Conservation (phyloP, 1,139 yeast genomes). For the Hemisphaericaspora xylanilytica region DNA sequence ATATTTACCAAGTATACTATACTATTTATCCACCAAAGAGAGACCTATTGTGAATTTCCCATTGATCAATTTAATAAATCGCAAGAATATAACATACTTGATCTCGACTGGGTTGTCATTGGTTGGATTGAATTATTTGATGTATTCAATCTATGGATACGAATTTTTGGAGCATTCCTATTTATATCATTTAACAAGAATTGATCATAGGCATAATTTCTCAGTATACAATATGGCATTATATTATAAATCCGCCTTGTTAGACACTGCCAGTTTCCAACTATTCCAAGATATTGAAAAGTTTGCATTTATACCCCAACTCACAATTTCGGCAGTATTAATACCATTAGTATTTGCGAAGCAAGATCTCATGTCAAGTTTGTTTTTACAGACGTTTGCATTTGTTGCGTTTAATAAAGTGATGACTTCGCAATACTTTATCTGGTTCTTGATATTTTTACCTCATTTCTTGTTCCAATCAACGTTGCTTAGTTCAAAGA, state of each 20-base stretch:
- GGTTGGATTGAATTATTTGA: constrained; percentile 43
- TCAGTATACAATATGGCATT: constrained; percentile 79
- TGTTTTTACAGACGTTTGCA: constrained; percentile 86
- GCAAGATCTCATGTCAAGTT: constrained; percentile 54
- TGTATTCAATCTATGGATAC: constrained; percentile 68
- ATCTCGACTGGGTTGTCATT: constrained; percentile 44
- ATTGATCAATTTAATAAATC: constrained; percentile 38
- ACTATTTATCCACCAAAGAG: constrained; percentile 23
- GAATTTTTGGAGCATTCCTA: constrained; percentile 81
- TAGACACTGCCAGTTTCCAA: neutral
- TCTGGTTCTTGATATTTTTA: constrained; percentile 84
- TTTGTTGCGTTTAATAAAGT: constrained; percentile 93
- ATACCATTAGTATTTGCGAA: constrained; percentile 61
- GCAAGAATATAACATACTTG: constrained; percentile 45
- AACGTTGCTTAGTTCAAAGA: constrained; percentile 23
- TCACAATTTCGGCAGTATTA: constrained; percentile 54
- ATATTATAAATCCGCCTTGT: constrained; percentile 57
- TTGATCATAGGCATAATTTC: constrained; percentile 94
- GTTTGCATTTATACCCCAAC: constrained; percentile 81
- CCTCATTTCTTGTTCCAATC: constrained; percentile 67
- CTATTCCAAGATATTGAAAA: constrained; percentile 33
- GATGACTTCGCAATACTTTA: constrained; percentile 89
- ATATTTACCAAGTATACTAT: constrained; percentile 59
- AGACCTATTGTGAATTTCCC: constrained; percentile 28
- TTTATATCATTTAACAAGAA: constrained; percentile 74